These are phyloP conservation scores for Termitomyces sp. DNA, from an alignment of 768 basidiomycete genomes.

Conservation along the genomic window DNA sequence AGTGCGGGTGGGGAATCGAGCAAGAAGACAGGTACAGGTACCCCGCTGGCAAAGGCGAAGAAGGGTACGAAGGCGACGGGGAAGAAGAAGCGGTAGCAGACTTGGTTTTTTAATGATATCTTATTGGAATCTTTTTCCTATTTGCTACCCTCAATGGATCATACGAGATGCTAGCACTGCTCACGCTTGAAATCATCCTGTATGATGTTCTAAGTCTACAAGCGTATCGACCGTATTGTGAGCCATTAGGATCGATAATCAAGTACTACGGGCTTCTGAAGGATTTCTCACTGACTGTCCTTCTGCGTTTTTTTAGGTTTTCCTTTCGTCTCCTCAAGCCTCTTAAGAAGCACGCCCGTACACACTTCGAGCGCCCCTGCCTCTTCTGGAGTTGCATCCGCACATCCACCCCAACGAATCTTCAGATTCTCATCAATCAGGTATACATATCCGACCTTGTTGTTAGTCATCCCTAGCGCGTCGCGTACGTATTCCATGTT, in stretches of 20 bases:
- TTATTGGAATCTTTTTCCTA: not conserved
- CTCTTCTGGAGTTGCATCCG: conserved; percentile 77
- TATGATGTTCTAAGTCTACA: not conserved
- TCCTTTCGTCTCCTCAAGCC: conserved; percentile 36
- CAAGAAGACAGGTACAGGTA: conserved; percentile 14
- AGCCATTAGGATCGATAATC: not conserved
- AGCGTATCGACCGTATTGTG: not conserved
- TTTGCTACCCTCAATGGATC: not conserved
- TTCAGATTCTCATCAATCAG: conserved; percentile 82
- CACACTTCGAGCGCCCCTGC: conserved; percentile 64
- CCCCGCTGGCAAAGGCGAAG: conserved; percentile 19
- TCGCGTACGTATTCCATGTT: conserved; percentile 85
- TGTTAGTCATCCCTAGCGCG: conserved; percentile 84
- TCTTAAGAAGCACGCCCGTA: conserved; percentile 61
- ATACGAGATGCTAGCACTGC: not conserved
- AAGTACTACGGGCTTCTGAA: not conserved
- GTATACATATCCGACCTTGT: conserved; percentile 88
- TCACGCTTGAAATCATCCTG: not conserved
- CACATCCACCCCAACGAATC: conserved; percentile 92
- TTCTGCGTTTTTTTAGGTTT: not conserved
- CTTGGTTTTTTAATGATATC: not conserved
- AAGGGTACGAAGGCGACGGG: conserved; percentile 12
- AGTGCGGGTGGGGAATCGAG: conserved; percentile 23
- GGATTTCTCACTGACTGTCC: no score
- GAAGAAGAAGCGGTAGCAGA: conserved; percentile 17